Percentiles rank a stretch among this genome's conserved stretches.
Evolutionary conservation across 2,329 filamentous ascomycete genomes (phyloP).

Genomic region (Ceratocystis cubensis): DNA sequence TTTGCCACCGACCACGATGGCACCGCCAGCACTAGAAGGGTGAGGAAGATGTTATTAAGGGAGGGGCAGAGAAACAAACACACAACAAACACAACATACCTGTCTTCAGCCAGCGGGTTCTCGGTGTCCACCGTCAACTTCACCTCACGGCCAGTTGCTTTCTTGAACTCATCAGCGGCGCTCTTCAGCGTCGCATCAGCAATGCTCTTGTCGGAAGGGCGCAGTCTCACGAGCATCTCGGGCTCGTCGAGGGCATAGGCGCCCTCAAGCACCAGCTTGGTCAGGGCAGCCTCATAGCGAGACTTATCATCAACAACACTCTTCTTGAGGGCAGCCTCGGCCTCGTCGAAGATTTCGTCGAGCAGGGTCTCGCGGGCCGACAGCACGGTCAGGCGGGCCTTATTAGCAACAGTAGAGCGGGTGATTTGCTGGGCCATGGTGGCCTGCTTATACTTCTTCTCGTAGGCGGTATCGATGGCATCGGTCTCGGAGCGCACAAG

Average conservation of each 20-base stretch:
- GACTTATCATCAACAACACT: conserved; percentile 50
- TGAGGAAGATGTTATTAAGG: background rate
- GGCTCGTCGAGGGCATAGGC: conserved; percentile 77
- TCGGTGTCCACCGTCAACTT: conserved; percentile 63
- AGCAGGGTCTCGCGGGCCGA: conserved; percentile 79
- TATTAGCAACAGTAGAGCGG: conserved; percentile 89
- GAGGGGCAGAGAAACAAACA: background rate
- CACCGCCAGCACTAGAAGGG: conserved; percentile 55
- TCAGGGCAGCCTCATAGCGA: conserved; percentile 65
- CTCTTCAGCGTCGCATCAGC: conserved; percentile 67
- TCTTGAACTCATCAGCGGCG: conserved; percentile 74
- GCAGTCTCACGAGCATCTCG: conserved; percentile 58
- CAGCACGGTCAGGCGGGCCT: conserved; percentile 82
- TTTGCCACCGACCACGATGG: conserved; percentile 63
- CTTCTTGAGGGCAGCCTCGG: conserved; percentile 55
- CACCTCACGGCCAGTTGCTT: conserved; percentile 57
- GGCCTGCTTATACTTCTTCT: conserved; percentile 99
- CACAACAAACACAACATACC: conserved; percentile 43
- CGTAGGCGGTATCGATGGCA: conserved; percentile 82
- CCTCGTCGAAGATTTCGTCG: conserved; percentile 75
- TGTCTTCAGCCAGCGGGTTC: conserved; percentile 65
- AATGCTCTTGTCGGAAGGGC: conserved; percentile 64
- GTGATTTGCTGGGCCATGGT: conserved; percentile 98
- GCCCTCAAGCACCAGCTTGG: conserved; percentile 76
- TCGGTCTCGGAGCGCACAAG: conserved; percentile 91